Conservation (phyloP, 2,329 filamentous ascomycete species). For the Verticillium nonalfalfae region DNA sequence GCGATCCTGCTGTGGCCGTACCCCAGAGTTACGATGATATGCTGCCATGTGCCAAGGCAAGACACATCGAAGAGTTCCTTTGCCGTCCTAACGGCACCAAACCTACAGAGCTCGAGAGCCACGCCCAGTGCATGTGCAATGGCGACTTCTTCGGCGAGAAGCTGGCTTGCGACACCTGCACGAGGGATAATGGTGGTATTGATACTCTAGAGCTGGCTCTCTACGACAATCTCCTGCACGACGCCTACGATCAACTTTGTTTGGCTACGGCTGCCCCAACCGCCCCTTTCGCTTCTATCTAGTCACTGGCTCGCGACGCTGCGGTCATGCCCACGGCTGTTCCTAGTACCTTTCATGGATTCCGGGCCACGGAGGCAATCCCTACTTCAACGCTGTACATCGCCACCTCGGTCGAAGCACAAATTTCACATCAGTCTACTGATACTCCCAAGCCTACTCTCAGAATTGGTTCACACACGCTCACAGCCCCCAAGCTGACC, state of each 20-base stretch:
- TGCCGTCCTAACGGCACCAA: conserved; percentile 25
- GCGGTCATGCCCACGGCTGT: conserved; percentile 22
- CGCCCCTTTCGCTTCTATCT: conserved; percentile 25
- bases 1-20: background rate
- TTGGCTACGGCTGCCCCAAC: conserved; percentile 24
- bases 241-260: conserved; percentile 28
- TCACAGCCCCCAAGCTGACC: background rate
- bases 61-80: conserved; percentile 21
- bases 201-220: conserved; percentile 24
- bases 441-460: background rate
- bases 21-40: conserved; percentile 11
- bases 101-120: conserved; percentile 13
- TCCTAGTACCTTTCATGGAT: background rate
- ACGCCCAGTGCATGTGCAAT: conserved; percentile 33
- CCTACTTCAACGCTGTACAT: background rate
- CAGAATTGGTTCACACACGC: background rate
- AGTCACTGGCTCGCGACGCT: conserved; percentile 19
- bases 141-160: conserved; percentile 36
- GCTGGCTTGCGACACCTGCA: conserved; percentile 32
- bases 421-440: background rate
- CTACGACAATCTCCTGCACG: conserved; percentile 25
- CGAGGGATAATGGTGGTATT: conserved; percentile 31
- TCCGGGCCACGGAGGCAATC: background rate
- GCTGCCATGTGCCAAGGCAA: conserved; percentile 24
- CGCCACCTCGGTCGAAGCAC: background rate